Evolutionary conservation across 208 protist genomes (phyloP), one percentile per base, ranked within the genome.

Genomic region (Crithidia brevicula): DNA sequence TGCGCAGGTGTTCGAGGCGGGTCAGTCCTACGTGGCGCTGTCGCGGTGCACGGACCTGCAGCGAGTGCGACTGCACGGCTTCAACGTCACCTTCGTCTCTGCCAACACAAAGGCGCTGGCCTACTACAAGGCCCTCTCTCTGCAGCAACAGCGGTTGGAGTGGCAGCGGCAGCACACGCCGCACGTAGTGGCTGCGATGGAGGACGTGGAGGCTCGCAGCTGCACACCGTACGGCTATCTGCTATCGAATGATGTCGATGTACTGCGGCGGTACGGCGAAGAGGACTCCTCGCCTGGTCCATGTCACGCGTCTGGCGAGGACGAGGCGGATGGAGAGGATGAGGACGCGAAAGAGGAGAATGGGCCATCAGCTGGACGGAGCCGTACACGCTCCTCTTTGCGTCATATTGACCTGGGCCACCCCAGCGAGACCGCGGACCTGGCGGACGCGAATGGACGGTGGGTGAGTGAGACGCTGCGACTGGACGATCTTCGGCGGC

Each of bases 11-110:
- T 95, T 95, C 54, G 89, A 89, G 63, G 76, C 81, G n/a, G 88
- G 88, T 5, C 92, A 95, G 79, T 85, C 86, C 3, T 97, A 97
- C 79, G 92, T 97, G 40, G 92, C 92, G 9, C 89, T 97, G 31
- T 97, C 92, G 1, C 88, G 91, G 15, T 93, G 88, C 73, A 92
- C 86, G 1, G 72, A 88, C 33, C 69, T 96, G 38, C 51, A 64
- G 42, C 72, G 74, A 34, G 69, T 90, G 53, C 69, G 82, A 5
- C 74, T 96, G 57, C 77, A 91, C 72, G 78, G 82, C 28, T 96
- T 96, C 73, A 58, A 72, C 31, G 65, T 72, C 4, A 56, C 74
- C 43, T 65, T 83, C 36, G 82, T 93, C 22, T 76, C 66, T 40
- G 65, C 83, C n/a, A 90, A 91, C 63, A 45, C 53, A 4, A 79